These are phyloP conservation scores for Rhizopus delemar DNA, from an alignment of 371 early-diverging fungal genomes.

Conservation along the genomic window DNA sequence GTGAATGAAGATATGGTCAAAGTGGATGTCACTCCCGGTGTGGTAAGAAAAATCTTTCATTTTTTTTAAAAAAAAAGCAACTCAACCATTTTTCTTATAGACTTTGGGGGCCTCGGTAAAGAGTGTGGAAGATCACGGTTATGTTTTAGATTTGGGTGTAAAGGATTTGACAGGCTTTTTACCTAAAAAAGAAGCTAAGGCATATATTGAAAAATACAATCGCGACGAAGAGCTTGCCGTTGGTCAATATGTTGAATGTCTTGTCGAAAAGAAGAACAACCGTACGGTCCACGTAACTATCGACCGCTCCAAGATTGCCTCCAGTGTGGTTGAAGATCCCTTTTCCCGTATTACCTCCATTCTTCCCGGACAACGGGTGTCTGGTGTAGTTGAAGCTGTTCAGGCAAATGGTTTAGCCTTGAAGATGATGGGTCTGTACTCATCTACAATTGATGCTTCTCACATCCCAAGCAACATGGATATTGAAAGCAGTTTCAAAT, in stretches of 20 bases:
- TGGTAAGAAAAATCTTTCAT: slow-evolving; percentile 39
- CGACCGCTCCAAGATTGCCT: slow-evolving; percentile 55
- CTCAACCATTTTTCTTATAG: slow-evolving; percentile 29
- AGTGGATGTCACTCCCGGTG: slow-evolving; percentile 60
- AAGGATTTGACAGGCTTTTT: slow-evolving; percentile 68
- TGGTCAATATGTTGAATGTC: slow-evolving; percentile 68
- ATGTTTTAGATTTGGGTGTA: slow-evolving; percentile 73
- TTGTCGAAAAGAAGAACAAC: slow-evolving; percentile 54
- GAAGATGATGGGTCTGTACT: slow-evolving; percentile 72
- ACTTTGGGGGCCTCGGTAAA: slow-evolving; percentile 62
- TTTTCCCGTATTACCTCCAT: slow-evolving; percentile 61
- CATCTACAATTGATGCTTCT: slow-evolving; percentile 54
- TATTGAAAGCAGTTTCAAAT: slow-evolving; percentile 51
- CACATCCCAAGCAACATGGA: slow-evolving; percentile 55
- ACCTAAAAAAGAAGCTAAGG: slow-evolving; percentile 58
- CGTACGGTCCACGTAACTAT: slow-evolving; percentile 63
- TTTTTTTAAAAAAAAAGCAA: not conserved
- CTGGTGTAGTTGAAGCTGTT: slow-evolving; percentile 54
- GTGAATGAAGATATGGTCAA: slow-evolving; percentile 62
- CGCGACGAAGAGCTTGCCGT: slow-evolving; percentile 52
- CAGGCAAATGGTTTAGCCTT: slow-evolving; percentile 61
- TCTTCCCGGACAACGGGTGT: slow-evolving; percentile 65
- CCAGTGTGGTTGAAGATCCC: slow-evolving; percentile 50
- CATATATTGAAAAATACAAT: slow-evolving; percentile 57
- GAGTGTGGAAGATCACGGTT: slow-evolving; percentile 84